Evolutionary conservation across 768 basidiomycete species (phyloP), one percentile per base, ranked within the genome.

Genomic region (Naganishia friedmannii): DNA sequence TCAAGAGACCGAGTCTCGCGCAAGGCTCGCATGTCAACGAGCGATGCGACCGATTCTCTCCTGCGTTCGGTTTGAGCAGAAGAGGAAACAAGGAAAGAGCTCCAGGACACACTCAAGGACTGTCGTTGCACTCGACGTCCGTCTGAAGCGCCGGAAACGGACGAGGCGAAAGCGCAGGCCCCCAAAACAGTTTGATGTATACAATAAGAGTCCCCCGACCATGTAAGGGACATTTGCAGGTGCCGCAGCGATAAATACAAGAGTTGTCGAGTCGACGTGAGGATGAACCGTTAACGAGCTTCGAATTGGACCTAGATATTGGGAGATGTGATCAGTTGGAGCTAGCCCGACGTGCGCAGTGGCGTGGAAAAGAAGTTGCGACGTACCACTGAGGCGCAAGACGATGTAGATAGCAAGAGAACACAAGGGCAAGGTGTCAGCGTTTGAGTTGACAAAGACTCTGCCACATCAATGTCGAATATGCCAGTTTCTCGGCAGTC

Each of bases 271-370:
- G 48, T 23, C 31, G 17, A 32, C 10, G 31, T 53, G 17, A 29
- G 37, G 37, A 4, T 10, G 12, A 19, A 17, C 4, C 29, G 32
- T 65, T 51, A 92, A 76, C 91, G 88, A 53, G 91, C 91, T 82
- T 93, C 91, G 78, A 82, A 82, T 77, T 82, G 82, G 6, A 82
- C 79, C 78, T 79, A 65, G 7, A n/a, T 17, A 42, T 17, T 5
- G 9, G 15, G 42, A 13, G 3, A n/a, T 51, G 48, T 7, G 48
- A 7, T 51, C n/a, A 26, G n/a, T 51, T 7, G 6, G n/a, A 51
- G n/a, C 6, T 8, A 23, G 48, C 48, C 6, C n/a, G 13, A 46
- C n/a, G 15, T 26, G 6, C 12, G 48, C 13, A 15, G 48, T 23
- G 17, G 28, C n/a, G 72, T 65, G 70, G 72, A 48, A 21, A 60